Evolutionary conservation across 2,329 filamentous ascomycete genomes (phyloP), one percentile per base, ranked within the genome.

Genomic region (Alternaria ventricosa): DNA sequence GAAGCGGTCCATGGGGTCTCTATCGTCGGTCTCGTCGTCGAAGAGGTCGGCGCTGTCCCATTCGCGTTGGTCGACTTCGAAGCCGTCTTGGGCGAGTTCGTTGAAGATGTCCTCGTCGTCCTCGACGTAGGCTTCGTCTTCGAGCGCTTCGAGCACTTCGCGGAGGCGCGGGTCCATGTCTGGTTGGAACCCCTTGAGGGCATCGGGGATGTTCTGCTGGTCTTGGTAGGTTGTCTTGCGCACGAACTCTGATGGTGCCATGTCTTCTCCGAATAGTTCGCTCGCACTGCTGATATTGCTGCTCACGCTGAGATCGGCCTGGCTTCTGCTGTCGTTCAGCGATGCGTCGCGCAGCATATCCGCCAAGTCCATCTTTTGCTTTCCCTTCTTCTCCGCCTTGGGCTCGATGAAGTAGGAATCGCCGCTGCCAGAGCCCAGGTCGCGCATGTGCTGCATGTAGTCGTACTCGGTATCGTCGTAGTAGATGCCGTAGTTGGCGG

Each of bases 381-480:
- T 85, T 69, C 85, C 88, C 81, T 94, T 92, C 69, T 87, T 87
- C 59, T 86, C 86, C n/a, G 84, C 78, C n/a, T 82, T 79, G 2
- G 87, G 87, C 66, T 97, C 94, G 43, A 99, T 87, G 76, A 97
- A 98, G 51, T 94, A 89, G 28, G 91, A 88, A 59, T 94, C 90
- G 28, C 92, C 92, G 6, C 80, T 81, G 6, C 87, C 82, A 3
- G 76, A 76, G 4, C 84, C 93, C 46, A 99, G 83, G 73, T 98
- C 96, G 59, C 94, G 91, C 86, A 99, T 84, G 81, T 99, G 96
- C 81, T 99, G 96, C 96, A 99, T 99, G 83, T 99, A 99, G 81
- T 99, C 96, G 82, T 99, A 99, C 76, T 93, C 88, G 68, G 92
- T 91, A 82, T 99, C 96, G 81, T 99, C 96, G 80, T 87, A 99